These are phyloP conservation scores for Thelonectria rubi DNA, from an alignment of 2,329 filamentous ascomycete species.

Conservation along the genomic window DNA sequence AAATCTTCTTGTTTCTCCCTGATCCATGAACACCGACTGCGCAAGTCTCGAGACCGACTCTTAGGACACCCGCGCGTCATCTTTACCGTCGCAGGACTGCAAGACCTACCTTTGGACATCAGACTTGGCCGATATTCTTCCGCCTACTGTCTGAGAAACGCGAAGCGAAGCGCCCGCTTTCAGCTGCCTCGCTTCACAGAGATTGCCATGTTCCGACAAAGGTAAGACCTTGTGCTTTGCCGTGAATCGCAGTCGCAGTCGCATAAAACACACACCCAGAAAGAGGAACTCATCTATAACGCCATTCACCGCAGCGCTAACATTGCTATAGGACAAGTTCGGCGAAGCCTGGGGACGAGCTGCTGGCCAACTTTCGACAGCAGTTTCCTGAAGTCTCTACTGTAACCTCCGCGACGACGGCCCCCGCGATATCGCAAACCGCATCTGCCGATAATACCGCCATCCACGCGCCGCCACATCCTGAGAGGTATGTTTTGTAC, in stretches of 20 bases:
- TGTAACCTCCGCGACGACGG: conserved; percentile 57
- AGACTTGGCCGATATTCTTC: conserved; percentile 16
- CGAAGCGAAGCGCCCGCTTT: conserved; percentile 28
- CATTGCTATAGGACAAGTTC: conserved; percentile 69
- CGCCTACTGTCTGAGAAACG: conserved; percentile 25
- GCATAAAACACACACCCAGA: neutral
- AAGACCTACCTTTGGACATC: conserved; percentile 18
- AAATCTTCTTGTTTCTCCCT: conserved; percentile 14
- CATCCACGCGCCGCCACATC: conserved; percentile 33
- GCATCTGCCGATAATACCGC: conserved; percentile 43
- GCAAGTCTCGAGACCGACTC: conserved; percentile 1
- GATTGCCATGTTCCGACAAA: conserved; percentile 45
- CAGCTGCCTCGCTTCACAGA: conserved; percentile 31
- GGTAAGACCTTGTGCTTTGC: conserved; percentile 30
- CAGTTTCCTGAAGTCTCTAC: conserved; percentile 79
- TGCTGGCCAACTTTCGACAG: conserved; percentile 85
- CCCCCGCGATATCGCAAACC: conserved; percentile 49
- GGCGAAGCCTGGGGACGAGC: conserved; percentile 86
- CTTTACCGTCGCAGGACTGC: conserved; percentile 21
- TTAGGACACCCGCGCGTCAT: conserved; percentile 21
- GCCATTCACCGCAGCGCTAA: neutral
- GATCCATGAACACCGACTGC: conserved; percentile 25
- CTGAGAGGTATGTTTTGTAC: conserved; percentile 42
- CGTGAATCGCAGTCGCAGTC: neutral
- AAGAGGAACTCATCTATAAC: neutral